Conservation (phyloP, 2,329 filamentous ascomycete species). For the Ophiostoma perfectum region DNA sequence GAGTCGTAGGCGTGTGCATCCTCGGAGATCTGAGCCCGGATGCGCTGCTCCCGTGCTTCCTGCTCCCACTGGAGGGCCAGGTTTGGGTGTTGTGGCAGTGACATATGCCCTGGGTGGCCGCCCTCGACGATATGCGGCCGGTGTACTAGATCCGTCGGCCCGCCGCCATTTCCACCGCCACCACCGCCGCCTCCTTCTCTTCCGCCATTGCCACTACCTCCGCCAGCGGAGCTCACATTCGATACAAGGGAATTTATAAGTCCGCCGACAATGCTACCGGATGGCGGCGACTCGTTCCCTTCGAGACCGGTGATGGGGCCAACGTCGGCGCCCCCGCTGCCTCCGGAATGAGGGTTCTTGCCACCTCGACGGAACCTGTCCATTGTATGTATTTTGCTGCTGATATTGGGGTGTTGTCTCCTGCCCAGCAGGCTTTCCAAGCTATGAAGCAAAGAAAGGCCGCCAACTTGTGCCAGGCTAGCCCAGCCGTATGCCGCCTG, state of each 20-base stretch:
- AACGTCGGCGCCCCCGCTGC: not conserved
- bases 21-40: not conserved
- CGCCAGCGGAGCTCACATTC: not conserved
- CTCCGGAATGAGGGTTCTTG: not conserved
- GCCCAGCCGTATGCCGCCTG: not conserved
- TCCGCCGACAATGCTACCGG: not conserved
- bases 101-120: not conserved
- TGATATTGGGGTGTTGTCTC: not conserved
- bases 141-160: not conserved
- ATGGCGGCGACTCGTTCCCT: not conserved
- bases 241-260: not conserved
- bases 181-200: not conserved
- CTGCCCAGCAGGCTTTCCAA: not conserved
- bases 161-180: not conserved
- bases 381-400: not conserved
- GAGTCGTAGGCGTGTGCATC: not conserved
- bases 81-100: not conserved
- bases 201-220: not conserved
- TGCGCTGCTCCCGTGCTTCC: not conserved
- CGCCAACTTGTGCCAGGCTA: not conserved
- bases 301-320: not conserved
- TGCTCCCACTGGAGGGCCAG: not conserved
- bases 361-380: not conserved
- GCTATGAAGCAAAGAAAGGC: not conserved
- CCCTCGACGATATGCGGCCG: not conserved